Evolutionary conservation across 805 yeast genomes (phyloP).

Genomic region (Yarrowia sp.): DNA sequence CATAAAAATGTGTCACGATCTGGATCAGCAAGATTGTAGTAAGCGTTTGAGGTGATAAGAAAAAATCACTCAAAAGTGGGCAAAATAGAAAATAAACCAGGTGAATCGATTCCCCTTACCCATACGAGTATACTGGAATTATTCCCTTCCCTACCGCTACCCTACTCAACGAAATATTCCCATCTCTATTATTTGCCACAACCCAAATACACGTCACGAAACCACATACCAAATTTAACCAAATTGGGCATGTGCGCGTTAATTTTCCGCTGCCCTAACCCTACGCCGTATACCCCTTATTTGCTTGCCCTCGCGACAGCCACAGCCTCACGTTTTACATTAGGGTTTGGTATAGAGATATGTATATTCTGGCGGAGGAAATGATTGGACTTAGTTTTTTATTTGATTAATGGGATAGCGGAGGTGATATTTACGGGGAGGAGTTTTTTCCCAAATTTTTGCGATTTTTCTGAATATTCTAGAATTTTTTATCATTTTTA

Average conservation of each 20-base stretch:
- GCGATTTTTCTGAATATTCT: not conserved
- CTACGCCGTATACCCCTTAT: not conserved
- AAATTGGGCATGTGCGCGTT: not conserved
- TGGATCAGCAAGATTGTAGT: not conserved
- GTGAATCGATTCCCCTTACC: no score
- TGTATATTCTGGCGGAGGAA: not conserved
- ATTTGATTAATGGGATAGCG: not conserved
- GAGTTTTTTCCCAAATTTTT: not conserved
- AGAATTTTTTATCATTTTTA: not conserved
- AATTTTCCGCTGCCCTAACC: not conserved
- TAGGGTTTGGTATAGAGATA: not conserved
- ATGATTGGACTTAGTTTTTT: not conserved
- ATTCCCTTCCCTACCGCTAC: no score
- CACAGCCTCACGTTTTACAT: conserved; percentile 6
- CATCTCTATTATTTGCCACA: no score
- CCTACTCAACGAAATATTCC: no score
- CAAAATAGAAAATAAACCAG: not conserved
- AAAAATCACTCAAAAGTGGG: not conserved
- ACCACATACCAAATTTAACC: not conserved
- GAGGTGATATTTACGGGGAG: not conserved
- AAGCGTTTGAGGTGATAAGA: no score
- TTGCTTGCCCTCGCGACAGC: conserved; percentile 12
- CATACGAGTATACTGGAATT: no score
- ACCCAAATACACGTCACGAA: conserved; percentile 3
- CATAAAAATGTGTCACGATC: conserved; percentile 8